Conservation (phyloP, 148 eudicot genomes). For the Vaccinium darrowii region DNA sequence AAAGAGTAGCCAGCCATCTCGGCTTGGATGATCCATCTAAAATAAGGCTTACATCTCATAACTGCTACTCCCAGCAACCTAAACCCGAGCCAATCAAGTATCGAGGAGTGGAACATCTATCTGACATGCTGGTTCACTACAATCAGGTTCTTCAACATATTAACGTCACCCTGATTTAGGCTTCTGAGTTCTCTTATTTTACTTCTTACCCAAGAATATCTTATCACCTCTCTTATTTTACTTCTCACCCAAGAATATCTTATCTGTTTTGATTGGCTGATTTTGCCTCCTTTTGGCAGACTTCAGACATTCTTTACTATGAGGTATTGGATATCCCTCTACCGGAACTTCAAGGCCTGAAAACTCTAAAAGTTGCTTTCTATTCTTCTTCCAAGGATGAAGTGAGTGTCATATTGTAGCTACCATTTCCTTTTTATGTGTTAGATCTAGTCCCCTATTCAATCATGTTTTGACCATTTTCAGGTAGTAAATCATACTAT, state of each 20-base stretch:
- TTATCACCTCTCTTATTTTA: neutral
- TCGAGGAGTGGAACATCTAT: slow-evolving; percentile 58
- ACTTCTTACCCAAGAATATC: neutral
- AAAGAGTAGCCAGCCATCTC: slow-evolving; percentile 68
- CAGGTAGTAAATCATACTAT: slow-evolving; percentile 70
- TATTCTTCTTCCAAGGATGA: slow-evolving; percentile 78
- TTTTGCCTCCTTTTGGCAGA: slow-evolving; percentile 44
- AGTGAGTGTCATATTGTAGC: slow-evolving; percentile 30
- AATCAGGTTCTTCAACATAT: slow-evolving; percentile 56
- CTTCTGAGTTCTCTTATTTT: neutral
- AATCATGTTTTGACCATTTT: slow-evolving; percentile 22
- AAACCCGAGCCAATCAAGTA: slow-evolving; percentile 76
- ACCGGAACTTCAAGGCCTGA: slow-evolving; percentile 81
- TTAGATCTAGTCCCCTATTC: neutral
- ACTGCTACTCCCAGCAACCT: slow-evolving; percentile 93
- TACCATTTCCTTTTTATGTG: neutral
- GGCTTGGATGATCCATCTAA: slow-evolving; percentile 86
- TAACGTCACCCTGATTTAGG: neutral
- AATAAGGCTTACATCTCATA: slow-evolving; percentile 88
- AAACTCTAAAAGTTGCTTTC: slow-evolving; percentile 69
- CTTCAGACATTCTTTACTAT: slow-evolving; percentile 86
- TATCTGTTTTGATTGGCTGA: neutral
- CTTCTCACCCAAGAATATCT: neutral
- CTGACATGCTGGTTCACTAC: slow-evolving; percentile 83
- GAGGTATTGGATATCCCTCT: slow-evolving; percentile 93